Base-by-base conservation (phyloP, 2,329 filamentous ascomycete species). In the Torrubiellomyces zombiae region DNA sequence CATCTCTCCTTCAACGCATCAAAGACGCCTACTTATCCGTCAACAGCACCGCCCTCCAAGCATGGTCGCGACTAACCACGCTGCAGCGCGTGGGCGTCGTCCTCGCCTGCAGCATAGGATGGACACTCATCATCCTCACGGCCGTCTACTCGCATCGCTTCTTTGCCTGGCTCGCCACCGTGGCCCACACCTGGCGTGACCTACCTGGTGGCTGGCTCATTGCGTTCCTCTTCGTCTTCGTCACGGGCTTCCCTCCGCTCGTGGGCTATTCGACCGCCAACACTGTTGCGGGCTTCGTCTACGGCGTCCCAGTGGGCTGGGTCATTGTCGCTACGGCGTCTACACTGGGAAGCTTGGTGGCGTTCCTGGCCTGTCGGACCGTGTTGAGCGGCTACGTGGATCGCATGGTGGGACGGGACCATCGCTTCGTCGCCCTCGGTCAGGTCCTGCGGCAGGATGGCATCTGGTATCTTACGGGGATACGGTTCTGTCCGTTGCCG, bases 391-490 rank as follows among this genome's bases (percentile, higher is more conserved):
- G 56, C 21, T 85, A 85, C 45, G 85, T 95, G 15, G 63, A 83
- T 38, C 63, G 73, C 11, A 62, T 93, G 38, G 76, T 94, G 24
- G 79, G 80, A 28, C 63, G 66, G 36, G 86, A 98, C 53, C 75
- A 72, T 45, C 69, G 85, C 26, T 98, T 98, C 47, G 71, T 89
- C 7, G 89, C 89, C 4, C 64, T 98, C 14, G 70, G 79, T 13
- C 66, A 94, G 40, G 89, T 89, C 6, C 60, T 98, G 32, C 82
- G 92, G 35, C 75, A 80, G 42, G 89, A 98, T 42, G 89, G 89
- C 1, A 51, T 98, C 25, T 78, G 82, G 40, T 72, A 95, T 27
- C 63, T 98, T 22, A 75, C 81, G 33, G 91, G 89, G 66, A 89
- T 98, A 38, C 70, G 89, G 16, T 66, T 95, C 35, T 95, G 86